Conservation (phyloP, 164 flowering plant genomes). For the Sextonia rubra region DNA sequence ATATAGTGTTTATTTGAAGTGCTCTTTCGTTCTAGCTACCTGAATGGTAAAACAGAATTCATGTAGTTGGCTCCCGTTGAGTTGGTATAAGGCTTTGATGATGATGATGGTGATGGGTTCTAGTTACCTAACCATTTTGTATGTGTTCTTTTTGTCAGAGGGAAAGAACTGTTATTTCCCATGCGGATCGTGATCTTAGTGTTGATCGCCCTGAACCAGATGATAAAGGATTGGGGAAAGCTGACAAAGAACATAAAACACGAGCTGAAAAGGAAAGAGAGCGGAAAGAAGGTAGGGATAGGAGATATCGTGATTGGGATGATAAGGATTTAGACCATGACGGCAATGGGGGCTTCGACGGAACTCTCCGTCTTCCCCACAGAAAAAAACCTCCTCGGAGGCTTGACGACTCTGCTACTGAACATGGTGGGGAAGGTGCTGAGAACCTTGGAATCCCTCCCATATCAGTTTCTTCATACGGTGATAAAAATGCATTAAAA, state of each 20-base stretch:
- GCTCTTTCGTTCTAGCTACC: background rate
- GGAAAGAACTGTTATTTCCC: background rate
- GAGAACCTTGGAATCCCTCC: conserved; percentile 39
- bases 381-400: conserved; percentile 39
- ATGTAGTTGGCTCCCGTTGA: too few relatives aligned
- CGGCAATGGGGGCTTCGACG: conserved; percentile 32
- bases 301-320: conserved; percentile 44
- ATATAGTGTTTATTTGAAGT: background rate
- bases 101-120: too few relatives aligned
- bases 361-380: conserved; percentile 35
- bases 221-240: conserved; percentile 19
- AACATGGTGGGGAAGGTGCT: conserved; percentile 44
- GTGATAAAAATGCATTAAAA: conserved; percentile 50
- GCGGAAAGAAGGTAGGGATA: background rate
- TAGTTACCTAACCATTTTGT: background rate
- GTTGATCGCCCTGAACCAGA: background rate
- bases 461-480: conserved; percentile 31
- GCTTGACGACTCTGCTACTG: conserved; percentile 44
- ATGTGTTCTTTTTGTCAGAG: background rate
- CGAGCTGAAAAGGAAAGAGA: conserved; percentile 9
- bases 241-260: conserved; percentile 52
- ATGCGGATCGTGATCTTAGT: background rate
- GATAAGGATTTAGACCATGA: conserved; percentile 55
- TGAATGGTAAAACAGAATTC: too few relatives aligned
- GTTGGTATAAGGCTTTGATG: too few relatives aligned